Evolutionary conservation across 179 eudicot species (phyloP).

Genomic region (Silene vulgaris): DNA sequence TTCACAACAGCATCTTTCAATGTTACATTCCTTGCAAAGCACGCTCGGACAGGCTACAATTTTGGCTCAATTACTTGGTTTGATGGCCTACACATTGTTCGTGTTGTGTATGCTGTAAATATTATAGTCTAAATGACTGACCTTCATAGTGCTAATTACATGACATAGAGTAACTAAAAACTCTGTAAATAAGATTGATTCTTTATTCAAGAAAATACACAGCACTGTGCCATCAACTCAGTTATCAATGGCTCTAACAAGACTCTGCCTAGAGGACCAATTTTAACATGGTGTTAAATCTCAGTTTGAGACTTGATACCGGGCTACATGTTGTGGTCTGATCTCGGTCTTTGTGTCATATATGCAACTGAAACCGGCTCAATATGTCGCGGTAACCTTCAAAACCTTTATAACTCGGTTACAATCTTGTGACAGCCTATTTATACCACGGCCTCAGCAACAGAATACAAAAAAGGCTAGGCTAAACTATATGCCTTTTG

Average conservation of each 20-base stretch:
- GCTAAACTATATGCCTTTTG: too few relatives aligned
- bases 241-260: neutral
- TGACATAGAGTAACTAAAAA: neutral
- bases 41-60: constrained; percentile 51
- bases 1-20: constrained; percentile 32
- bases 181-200: constrained; percentile 8
- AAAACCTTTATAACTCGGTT: neutral
- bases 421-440: neutral
- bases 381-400: neutral
- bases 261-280: constrained; percentile 3
- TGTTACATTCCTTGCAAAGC: constrained; percentile 41
- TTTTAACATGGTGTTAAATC: neutral
- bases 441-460: neutral
- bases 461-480: neutral
- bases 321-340: neutral
- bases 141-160: neutral
- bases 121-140: constrained; percentile 23
- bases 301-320: neutral
- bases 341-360: neutral
- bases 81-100: constrained; percentile 47
- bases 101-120: constrained; percentile 51
- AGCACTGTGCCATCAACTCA: neutral
- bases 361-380: neutral
- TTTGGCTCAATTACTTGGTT: constrained; percentile 53
- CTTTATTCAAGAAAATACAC: neutral